Evolutionary conservation across 2,329 filamentous ascomycete genomes (phyloP).

Genomic region (Aspergillus arachidicola): DNA sequence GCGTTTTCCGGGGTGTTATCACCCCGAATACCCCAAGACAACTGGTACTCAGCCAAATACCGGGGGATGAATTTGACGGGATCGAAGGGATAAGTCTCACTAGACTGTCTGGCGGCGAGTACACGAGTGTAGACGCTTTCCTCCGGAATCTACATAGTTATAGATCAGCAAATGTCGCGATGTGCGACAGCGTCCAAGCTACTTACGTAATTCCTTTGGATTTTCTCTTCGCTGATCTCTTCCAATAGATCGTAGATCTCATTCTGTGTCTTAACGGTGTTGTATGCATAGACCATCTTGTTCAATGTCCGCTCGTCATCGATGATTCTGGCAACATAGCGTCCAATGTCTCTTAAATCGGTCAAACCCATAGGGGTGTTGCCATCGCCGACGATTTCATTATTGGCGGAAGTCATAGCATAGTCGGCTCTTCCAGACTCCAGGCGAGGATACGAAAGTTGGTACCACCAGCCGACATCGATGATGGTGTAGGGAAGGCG

Average conservation of each 20-base stretch:
- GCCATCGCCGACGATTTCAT: conserved; percentile 51
- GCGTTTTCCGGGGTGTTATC: conserved; percentile 59
- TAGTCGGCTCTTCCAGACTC: conserved; percentile 53
- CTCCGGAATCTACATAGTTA: conserved; percentile 33
- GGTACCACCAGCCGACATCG: conserved; percentile 63
- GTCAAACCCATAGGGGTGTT: conserved; percentile 48
- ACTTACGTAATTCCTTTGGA: conserved; percentile 45
- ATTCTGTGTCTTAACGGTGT: conserved; percentile 50
- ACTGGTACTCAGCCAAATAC: conserved; percentile 47
- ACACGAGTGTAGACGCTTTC: conserved; percentile 39
- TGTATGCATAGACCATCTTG: conserved; percentile 53
- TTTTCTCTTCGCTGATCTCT: conserved; percentile 51
- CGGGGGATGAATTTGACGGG: conserved; percentile 38
- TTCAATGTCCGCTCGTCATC: conserved; percentile 58
- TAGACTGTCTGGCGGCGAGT: conserved; percentile 35
- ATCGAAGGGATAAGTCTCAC: conserved; percentile 42
- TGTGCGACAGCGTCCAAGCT: background rate
- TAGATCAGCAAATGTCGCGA: conserved; percentile 15
- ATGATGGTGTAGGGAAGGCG: conserved; percentile 59
- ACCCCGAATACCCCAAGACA: conserved; percentile 52
- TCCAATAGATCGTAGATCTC: conserved; percentile 53
- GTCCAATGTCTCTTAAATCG: conserved; percentile 57
- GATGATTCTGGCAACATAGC: conserved; percentile 55
- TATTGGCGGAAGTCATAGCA: conserved; percentile 37
- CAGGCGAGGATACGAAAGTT: conserved; percentile 49